These are phyloP conservation scores for Pythium periplocum DNA, from an alignment of 352 stramenopile genomes.

Conservation along the genomic window DNA sequence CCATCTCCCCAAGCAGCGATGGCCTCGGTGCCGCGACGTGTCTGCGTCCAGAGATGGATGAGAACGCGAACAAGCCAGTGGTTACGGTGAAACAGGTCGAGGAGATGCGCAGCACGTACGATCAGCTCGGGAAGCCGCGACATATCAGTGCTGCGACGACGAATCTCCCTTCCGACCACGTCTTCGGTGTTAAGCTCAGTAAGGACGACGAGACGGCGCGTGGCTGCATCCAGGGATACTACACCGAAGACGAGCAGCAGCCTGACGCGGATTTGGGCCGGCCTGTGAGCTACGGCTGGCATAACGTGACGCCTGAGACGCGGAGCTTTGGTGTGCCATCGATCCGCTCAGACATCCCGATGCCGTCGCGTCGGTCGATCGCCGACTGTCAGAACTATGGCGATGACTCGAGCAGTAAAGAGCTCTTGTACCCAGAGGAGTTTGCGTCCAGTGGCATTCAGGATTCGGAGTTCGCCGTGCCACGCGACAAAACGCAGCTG, in stretches of 20 bases:
- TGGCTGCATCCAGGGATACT: conserved; percentile 80
- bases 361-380: conserved; percentile 67
- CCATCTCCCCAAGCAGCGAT: conserved; percentile 30
- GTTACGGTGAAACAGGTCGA: conserved; percentile 67
- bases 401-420: conserved; percentile 72
- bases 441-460: conserved; percentile 76
- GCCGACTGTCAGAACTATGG: conserved; percentile 90
- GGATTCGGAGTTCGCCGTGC: conserved; percentile 80
- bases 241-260: conserved; percentile 74
- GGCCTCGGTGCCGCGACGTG: conserved; percentile 44
- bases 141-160: conserved; percentile 43
- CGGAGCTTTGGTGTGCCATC: conserved; percentile 79
- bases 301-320: conserved; percentile 57
- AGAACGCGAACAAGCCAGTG: conserved; percentile 27
- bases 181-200: conserved; percentile 51
- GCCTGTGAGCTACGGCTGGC: conserved; percentile 81
- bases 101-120: conserved; percentile 63
- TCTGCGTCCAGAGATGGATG: conserved; percentile 72
- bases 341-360: conserved; percentile 81
- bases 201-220: conserved; percentile 53
- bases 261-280: conserved; percentile 79
- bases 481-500: conserved; percentile 52
- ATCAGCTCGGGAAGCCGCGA: conserved; percentile 67
- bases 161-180: conserved; percentile 36
- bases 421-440: conserved; percentile 81